Base-by-base conservation (phyloP, 371 early-diverging fungal genomes). In the Parasitella parasitica region DNA sequence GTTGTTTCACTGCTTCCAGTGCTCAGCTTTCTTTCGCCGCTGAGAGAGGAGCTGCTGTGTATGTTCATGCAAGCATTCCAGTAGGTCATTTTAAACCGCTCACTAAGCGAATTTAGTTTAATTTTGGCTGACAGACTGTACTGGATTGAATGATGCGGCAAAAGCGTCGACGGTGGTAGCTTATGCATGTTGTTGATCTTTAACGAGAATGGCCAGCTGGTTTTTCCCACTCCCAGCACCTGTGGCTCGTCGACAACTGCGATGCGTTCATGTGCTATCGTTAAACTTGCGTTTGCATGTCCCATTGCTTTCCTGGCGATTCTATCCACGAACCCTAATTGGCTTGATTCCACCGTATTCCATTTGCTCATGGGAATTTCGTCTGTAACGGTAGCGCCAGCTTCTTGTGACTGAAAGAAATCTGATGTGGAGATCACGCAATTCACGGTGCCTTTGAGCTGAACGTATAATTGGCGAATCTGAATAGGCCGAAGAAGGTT, bases 61-160 rank as follows among this genome's bases (percentile, higher is more conserved):
- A 41, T 41, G 15, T 46, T 64, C 32, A 50, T 49, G 34, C 51
- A 39, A 1, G 50, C 57, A 54, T 71, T 64, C 69, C 70, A 69
- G 32, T 64, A 74, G 7, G 64, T 39, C 28, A 75, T 16, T 55
- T 64, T 66, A n/a, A 71, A 24, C 15, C 64, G 59, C 35, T 76
- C 76, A 4, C 53, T 35, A 2, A 72, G 34, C 2, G 73, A 72
- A 9, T 64, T 61, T 3, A 69, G 35, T 35, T 64, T 71, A 27
- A 76, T 41, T n/a, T 57, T 32, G 1, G 70, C 73, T 6, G 54
- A 65, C 9, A 76, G 58, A 13, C 53, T 37, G 22, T 76, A 76
- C 3, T 37, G 53, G 11, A 76, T 69, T 11, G 56, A 50, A 39
- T 76, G 77, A 18, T 65, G 71, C 0, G 77, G 73, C 4, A 66